Evolutionary conservation across 2,329 filamentous ascomycete species (phyloP), one percentile per base, ranked within the genome.

Genomic region (Neocatenulostroma microsporum): DNA sequence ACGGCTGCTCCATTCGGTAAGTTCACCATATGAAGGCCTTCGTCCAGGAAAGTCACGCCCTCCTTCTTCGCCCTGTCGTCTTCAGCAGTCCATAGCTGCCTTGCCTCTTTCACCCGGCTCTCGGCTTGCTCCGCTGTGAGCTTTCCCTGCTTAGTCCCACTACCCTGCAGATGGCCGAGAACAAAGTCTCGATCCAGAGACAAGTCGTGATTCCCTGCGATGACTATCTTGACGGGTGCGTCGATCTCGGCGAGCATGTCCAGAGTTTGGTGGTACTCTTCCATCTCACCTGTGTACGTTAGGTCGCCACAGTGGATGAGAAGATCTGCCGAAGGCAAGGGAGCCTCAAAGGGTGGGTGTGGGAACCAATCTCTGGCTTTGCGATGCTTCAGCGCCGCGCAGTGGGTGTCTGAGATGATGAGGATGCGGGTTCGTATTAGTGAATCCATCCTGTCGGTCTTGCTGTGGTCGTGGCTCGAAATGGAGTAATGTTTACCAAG

Each of bases 201-300:
- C 28, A 76, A 61, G 48, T 79, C 76, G 55, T 80, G 76, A 49
- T 80, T 80, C 0, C 76, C 76, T 0, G 76, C 69, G 41, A 80
- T 78, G 14, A 80, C 69, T 17, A 80, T 61, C 48, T 79, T 80
- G 4, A 80, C 54, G 7, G 69, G 65, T 2, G 74, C 74, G 11
- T 71, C 58, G 23, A 73, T 65, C 1, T 48, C 47, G 10, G 58
- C 54, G 5, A 79, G 60, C 56, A 73, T 63, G 4, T 62, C 48
- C 11, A 76, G 48, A 2, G 68, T 65, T 9, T 48, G 41, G 21
- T 64, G 49, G 47, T 75, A 73, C 48, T 78, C 70, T 11, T 53
- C 27, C 9, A 64, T 38, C 9, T 58, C 57, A 4, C 74, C 73
- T 23, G 65, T 57, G 53, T 66, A 68, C 8, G 74, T 78, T 24